Conservation (phyloP, 768 basidiomycete genomes). For the Phylloporus scabripes region DNA sequence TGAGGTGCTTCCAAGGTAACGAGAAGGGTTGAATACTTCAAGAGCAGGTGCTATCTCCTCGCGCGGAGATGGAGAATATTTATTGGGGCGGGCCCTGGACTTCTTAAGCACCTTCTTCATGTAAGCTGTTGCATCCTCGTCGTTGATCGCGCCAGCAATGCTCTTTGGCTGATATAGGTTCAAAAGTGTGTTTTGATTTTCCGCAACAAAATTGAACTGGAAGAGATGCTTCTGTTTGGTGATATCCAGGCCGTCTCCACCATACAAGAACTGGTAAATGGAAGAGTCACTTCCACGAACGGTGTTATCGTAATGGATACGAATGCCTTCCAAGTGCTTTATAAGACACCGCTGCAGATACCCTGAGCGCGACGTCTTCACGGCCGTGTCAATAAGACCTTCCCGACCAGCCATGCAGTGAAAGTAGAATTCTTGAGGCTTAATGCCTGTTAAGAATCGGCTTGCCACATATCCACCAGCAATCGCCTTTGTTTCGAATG, state of each 20-base stretch:
- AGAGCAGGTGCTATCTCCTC: slow-evolving; percentile 68
- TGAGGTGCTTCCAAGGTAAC: slow-evolving; percentile 84
- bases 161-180: slow-evolving; percentile 61
- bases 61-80: slow-evolving; percentile 42
- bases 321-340: slow-evolving; percentile 96
- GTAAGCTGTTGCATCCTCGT: slow-evolving; percentile 60
- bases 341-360: slow-evolving; percentile 97
- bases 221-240: slow-evolving; percentile 95
- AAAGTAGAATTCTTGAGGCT: slow-evolving; percentile 99
- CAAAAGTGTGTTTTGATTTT: slow-evolving; percentile 76
- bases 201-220: slow-evolving; percentile 89
- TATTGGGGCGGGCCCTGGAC: slow-evolving; percentile 42
- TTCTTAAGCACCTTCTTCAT: slow-evolving; percentile 91
- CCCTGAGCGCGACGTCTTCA: slow-evolving; percentile 97
- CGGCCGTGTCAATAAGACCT: slow-evolving; percentile 97
- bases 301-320: slow-evolving; percentile 96
- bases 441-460: slow-evolving; percentile 96
- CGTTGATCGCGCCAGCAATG: slow-evolving; percentile 55
- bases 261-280: slow-evolving; percentile 94
- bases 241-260: slow-evolving; percentile 93
- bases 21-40: slow-evolving; percentile 69
- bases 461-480: slow-evolving; percentile 98
- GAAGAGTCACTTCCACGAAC: slow-evolving; percentile 93
- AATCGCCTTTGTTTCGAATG: slow-evolving; percentile 97
- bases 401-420: slow-evolving; percentile 99